Percentiles rank a stretch among this genome's conserved stretches.
Evolutionary conservation across 129 eudicot species (phyloP).

Genomic region (Flaveria robusta): DNA sequence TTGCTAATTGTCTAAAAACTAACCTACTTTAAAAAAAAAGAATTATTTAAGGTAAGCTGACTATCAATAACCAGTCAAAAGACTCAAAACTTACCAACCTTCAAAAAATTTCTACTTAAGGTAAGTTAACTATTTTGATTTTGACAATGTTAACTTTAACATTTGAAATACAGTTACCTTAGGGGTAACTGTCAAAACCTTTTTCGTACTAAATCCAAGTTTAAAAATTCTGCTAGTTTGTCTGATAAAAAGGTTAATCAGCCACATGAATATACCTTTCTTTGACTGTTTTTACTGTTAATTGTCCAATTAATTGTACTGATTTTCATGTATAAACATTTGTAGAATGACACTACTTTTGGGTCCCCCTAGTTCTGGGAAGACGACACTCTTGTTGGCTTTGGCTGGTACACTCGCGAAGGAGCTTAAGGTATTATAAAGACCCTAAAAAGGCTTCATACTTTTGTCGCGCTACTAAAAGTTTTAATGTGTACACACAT

Average conservation of each 20-base stretch:
- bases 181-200: not conserved
- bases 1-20: not conserved
- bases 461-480: not conserved
- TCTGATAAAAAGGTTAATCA: not conserved
- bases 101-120: not conserved
- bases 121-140: not conserved
- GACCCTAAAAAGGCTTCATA: not conserved
- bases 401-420: conserved; percentile 66
- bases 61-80: not conserved
- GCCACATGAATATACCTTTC: not conserved
- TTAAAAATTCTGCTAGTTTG: not conserved
- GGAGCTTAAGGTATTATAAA: conserved; percentile 44
- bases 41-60: not conserved
- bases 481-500: not conserved
- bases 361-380: conserved; percentile 92
- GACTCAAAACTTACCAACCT: not conserved
- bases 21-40: not conserved
- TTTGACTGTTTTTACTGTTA: not conserved
- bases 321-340: conserved; percentile 9
- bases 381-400: conserved; percentile 74
- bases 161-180: not conserved
- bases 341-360: conserved; percentile 77
- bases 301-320: not conserved
- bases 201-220: not conserved
- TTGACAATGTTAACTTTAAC: conserved; percentile 3